Conservation (phyloP, 352 stramenopile genomes). For the Pythium aphanidermatum region DNA sequence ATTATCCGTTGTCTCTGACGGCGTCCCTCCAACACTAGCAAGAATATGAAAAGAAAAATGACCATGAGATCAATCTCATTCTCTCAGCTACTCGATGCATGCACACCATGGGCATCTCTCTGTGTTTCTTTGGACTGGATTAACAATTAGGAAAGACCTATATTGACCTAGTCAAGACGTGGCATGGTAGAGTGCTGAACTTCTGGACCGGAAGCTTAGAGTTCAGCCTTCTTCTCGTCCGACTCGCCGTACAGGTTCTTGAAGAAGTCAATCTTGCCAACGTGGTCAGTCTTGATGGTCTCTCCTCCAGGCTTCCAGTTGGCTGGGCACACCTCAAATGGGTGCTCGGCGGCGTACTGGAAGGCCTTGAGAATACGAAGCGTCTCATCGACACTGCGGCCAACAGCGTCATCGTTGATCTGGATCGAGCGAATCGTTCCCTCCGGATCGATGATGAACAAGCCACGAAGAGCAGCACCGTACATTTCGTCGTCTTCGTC, state of each 20-base stretch:
- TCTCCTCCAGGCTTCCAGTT: conserved; percentile 82
- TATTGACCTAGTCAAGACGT: too few relatives aligned
- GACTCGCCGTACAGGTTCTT: conserved; percentile 64
- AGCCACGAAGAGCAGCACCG: conserved; percentile 59
- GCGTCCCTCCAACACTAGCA: too few relatives aligned
- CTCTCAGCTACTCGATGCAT: too few relatives aligned
- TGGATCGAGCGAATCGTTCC: conserved; percentile 80
- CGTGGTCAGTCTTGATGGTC: conserved; percentile 83
- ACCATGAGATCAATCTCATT: too few relatives aligned
- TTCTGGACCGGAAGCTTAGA: too few relatives aligned
- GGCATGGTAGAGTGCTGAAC: too few relatives aligned
- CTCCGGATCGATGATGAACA: conserved; percentile 84
- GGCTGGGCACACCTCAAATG: conserved; percentile 78
- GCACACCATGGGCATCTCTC: too few relatives aligned
- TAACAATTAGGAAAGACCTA: too few relatives aligned
- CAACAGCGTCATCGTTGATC: conserved; percentile 81
- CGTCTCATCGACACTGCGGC: conserved; percentile 78
- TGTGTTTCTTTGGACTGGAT: too few relatives aligned
- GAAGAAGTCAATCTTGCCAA: conserved; percentile 81
- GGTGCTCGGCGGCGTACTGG: conserved; percentile 67
- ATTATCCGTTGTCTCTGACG: too few relatives aligned
- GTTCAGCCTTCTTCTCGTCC: conserved; percentile 45
- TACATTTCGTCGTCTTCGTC: conserved; percentile 79
- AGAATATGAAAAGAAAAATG: too few relatives aligned
- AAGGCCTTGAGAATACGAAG: conserved; percentile 83